Evolutionary conservation across 2,329 filamentous ascomycete genomes (phyloP).

Genomic region (Elsinoe batatas): DNA sequence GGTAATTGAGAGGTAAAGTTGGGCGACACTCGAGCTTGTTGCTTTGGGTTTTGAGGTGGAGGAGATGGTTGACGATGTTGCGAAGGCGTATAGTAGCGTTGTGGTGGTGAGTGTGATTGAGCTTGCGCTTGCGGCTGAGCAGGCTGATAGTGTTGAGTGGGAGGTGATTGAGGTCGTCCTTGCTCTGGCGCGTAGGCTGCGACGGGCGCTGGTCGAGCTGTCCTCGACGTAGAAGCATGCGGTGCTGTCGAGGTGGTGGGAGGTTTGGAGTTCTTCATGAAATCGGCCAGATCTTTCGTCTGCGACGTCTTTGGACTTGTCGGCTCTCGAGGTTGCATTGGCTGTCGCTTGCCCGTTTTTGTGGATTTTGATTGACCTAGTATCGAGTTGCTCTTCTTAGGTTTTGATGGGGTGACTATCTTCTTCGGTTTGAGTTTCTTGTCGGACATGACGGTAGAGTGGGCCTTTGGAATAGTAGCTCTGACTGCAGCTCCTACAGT

Average conservation of each 20-base stretch:
- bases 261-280: slow-evolving; percentile 6
- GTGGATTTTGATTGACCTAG: neutral
- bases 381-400: neutral
- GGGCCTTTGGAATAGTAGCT: slow-evolving; percentile 15
- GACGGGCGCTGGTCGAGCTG: neutral
- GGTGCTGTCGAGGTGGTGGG: neutral
- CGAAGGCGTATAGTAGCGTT: neutral
- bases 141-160: neutral
- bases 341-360: neutral
- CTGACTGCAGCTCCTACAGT: slow-evolving; percentile 14
- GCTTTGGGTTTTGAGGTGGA: neutral
- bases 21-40: neutral
- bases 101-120: neutral
- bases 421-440: slow-evolving; percentile 5
- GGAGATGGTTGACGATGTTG: neutral
- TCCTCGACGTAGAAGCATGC: neutral
- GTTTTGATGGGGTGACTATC: neutral
- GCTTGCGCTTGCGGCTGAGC: neutral
- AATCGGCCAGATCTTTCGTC: slow-evolving; percentile 8
- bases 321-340: slow-evolving; percentile 10
- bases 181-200: neutral
- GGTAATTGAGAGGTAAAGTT: neutral
- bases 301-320: neutral
- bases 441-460: slow-evolving; percentile 5
- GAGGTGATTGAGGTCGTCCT: neutral